phyloP scores from a whole-genome alignment of 164 flowering plant species.

The Cinnamomum micranthum region DNA sequence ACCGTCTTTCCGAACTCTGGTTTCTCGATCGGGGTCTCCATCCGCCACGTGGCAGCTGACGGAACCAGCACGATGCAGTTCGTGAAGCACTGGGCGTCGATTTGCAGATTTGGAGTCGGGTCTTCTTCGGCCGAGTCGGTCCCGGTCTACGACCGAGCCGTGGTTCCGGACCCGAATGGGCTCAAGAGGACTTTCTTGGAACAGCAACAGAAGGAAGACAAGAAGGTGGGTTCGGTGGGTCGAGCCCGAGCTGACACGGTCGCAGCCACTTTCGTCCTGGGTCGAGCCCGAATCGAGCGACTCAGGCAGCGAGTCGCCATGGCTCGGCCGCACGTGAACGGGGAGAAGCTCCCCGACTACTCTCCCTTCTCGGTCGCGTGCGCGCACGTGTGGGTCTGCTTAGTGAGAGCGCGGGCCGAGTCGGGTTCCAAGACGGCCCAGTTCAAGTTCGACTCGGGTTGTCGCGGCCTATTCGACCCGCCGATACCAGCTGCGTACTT shows the following conservation, averaged over 20 bases:
- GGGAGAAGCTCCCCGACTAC: background rate
- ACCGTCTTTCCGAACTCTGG: conserved; percentile 16
- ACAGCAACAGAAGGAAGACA: background rate
- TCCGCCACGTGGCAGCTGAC: conserved; percentile 7
- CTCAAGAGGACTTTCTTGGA: background rate
- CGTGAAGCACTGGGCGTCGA: conserved; percentile 15
- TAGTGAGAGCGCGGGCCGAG: conserved; percentile 7
- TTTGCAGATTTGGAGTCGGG: conserved; percentile 2
- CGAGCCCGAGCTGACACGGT: background rate
- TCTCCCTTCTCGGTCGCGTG: conserved; percentile 26
- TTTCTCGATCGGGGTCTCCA: conserved; percentile 11
- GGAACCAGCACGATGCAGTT: conserved; percentile 9
- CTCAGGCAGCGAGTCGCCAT: conserved; percentile 21
- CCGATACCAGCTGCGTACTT: conserved; percentile 22
- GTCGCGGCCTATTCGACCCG: conserved; percentile 22
- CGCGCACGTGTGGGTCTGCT: conserved; percentile 27
- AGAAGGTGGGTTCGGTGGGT: background rate
- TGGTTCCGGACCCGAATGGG: background rate
- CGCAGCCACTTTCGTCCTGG: background rate
- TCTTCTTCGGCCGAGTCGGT: background rate
- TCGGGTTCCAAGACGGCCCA: background rate
- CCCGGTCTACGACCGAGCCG: conserved; percentile 3
- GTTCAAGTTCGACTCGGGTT: conserved; percentile 20
- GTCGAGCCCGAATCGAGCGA: conserved; percentile 10
- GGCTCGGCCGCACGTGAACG: background rate